A percentile compares a stretch with the other conserved stretches of the same genome.
Evolutionary conservation across 2,329 filamentous ascomycete genomes (phyloP).

Genomic region (Pseudogymnoascus sp.): DNA sequence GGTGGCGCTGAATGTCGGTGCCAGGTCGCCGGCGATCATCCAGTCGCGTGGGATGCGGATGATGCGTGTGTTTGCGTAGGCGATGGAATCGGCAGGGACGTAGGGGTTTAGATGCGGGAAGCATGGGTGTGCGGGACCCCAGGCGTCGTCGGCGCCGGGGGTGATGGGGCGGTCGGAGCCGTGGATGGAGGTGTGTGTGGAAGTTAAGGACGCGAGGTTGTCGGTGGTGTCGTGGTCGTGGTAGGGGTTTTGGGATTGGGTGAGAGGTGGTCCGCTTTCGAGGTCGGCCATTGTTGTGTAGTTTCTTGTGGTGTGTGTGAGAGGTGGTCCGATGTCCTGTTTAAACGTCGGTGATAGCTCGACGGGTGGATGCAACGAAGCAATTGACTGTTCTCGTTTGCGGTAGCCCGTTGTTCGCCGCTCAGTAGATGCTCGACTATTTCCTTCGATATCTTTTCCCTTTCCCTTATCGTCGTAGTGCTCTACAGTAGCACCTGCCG

Average conservation of each 20-base stretch:
- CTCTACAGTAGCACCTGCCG: background rate
- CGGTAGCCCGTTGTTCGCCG: background rate
- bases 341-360: background rate
- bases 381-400: constrained; percentile 9
- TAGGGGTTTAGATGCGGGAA: constrained; percentile 91
- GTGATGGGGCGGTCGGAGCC: constrained; percentile 36
- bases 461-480: constrained; percentile 24
- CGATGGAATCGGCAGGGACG: constrained; percentile 67
- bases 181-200: constrained; percentile 29
- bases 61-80: constrained; percentile 74
- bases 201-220: constrained; percentile 27
- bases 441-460: constrained; percentile 20
- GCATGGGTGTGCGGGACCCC: constrained; percentile 91
- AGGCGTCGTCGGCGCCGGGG: constrained; percentile 64
- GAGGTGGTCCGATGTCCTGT: background rate
- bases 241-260: constrained; percentile 17
- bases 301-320: constrained; percentile 19
- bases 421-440: background rate
- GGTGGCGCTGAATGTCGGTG: constrained; percentile 87
- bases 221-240: constrained; percentile 21
- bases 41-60: constrained; percentile 90
- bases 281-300: constrained; percentile 20
- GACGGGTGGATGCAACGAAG: background rate
- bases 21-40: constrained; percentile 81
- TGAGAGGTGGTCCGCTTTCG: constrained; percentile 24